Evolutionary conservation across 805 yeast genomes (phyloP).

Genomic region (Metschnikowia borealis): DNA sequence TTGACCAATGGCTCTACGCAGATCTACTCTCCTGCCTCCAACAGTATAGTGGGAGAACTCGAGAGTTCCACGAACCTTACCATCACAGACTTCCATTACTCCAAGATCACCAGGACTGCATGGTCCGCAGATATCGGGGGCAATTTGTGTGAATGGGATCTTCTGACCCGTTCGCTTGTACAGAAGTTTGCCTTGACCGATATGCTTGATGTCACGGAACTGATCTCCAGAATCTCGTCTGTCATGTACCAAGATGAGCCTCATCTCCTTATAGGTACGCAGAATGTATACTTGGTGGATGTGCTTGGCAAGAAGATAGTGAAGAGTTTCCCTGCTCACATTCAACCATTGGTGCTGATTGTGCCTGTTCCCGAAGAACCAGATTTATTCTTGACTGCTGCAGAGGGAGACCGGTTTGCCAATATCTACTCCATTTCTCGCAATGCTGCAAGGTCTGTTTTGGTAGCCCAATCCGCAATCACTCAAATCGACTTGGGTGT

Average conservation of each 20-base stretch:
- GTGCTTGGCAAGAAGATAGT: constrained; percentile 33
- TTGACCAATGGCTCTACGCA: constrained; percentile 61
- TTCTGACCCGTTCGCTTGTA: constrained; percentile 38
- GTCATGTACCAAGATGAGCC: constrained; percentile 29
- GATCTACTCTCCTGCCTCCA: constrained; percentile 64
- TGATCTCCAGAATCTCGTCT: constrained; percentile 29
- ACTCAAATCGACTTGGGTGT: constrained; percentile 38
- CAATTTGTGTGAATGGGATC: constrained; percentile 58
- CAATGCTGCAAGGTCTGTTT: constrained; percentile 47
- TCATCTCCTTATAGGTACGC: constrained; percentile 61
- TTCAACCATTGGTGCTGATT: constrained; percentile 58
- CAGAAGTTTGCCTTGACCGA: constrained; percentile 43
- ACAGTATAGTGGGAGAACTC: constrained; percentile 52
- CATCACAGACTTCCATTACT: constrained; percentile 48
- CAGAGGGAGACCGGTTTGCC: constrained; percentile 76
- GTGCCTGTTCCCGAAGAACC: constrained; percentile 31
- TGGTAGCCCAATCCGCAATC: constrained; percentile 68
- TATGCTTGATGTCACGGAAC: constrained; percentile 26
- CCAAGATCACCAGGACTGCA: constrained; percentile 37
- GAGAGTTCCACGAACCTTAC: constrained; percentile 43
- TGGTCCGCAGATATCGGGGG: constrained; percentile 64
- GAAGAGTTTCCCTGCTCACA: constrained; percentile 70
- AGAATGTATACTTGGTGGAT: constrained; percentile 56
- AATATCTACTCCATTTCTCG: constrained; percentile 57
- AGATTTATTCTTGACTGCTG: constrained; percentile 61